Conservation (phyloP, 1,284 basidiomycete species). For the Farysia itapuensis region DNA sequence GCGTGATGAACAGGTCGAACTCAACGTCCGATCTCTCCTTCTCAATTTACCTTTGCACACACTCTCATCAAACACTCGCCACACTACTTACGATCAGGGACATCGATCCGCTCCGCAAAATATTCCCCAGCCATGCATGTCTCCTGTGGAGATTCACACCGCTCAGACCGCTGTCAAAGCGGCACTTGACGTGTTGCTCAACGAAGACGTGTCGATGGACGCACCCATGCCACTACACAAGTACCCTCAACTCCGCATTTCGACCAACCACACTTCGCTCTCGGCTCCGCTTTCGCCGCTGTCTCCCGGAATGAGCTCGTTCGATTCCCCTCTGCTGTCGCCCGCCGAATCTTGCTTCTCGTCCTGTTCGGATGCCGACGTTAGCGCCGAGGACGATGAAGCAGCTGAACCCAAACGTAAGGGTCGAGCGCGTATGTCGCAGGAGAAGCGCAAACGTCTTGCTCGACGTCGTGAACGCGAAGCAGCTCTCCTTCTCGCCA, state of each 20-base stretch:
- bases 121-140: no score
- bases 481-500: no score
- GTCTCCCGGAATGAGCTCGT: conserved; percentile 2
- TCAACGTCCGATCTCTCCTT: conserved; percentile 26
- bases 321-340: conserved; percentile 9
- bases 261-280: no score
- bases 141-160: conserved; percentile 29
- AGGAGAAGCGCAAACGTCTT: conserved; percentile 44
- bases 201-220: not conserved
- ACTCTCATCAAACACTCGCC: no score
- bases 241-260: not conserved
- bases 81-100: no score
- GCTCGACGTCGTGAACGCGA: conserved; percentile 41
- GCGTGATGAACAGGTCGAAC: conserved; percentile 13
- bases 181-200: conserved; percentile 24
- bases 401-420: no score
- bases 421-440: conserved; percentile 45
- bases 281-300: conserved; percentile 9
- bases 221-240: not conserved
- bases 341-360: conserved; percentile 23
- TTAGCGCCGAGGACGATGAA: no score
- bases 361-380: no score
- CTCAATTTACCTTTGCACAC: conserved; percentile 16
- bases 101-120: no score
- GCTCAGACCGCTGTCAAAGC: conserved; percentile 32